Evolutionary conservation across 495 filamentous ascomycete species (phyloP), one percentile per base, ranked within the genome.

Genomic region (Penicilliopsis zonata): DNA sequence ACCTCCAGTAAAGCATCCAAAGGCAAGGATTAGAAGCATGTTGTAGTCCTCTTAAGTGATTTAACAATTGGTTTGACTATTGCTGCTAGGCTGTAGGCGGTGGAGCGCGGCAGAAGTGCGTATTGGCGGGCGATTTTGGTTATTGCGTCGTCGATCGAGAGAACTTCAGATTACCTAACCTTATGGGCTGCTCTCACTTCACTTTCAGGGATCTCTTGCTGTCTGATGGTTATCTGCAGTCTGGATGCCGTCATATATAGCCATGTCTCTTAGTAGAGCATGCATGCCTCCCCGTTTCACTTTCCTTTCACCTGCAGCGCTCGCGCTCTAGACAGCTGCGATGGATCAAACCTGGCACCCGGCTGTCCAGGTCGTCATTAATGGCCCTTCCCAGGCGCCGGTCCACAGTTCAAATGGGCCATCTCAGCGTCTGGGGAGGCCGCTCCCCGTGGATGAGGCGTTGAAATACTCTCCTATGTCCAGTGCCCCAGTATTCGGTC

Each of bases 401-500:
- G 28, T 34, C 14, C 42, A 57, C 44, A 29, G 34, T 19, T 16
- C 45, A n/a, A 47, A 41, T 42, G 55, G 50, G 29, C 23, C 53
- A 8, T 28, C 41, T 10, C 52, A 46, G 41, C 53, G 40, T 15
- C 50, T 40, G 29, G 40, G 47, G 14, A 58, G 68, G 30, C 61
- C 74, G 13, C 60, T 77, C 26, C 70, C 57, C 24, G 76, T 96
- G 9, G 75, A 83, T 35, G 83, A 96, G 47, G 88, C 88, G 7
- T 62, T 99, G 26, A 84, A 85, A 21, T 94, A 80, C 56, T 88
- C 92, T 10, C 87, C 90, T 2, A 78, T 95, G 53, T 85, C 82
- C 14, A 92, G 85, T 14, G 75, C 94, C 34, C 71, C 87, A 31
- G 79, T 92, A 3, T 93, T 95, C 57, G 76, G 77, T 38, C 66